Evolutionary conservation across 495 filamentous ascomycete species (phyloP).

Genomic region (Aspergillus haitiensis): DNA sequence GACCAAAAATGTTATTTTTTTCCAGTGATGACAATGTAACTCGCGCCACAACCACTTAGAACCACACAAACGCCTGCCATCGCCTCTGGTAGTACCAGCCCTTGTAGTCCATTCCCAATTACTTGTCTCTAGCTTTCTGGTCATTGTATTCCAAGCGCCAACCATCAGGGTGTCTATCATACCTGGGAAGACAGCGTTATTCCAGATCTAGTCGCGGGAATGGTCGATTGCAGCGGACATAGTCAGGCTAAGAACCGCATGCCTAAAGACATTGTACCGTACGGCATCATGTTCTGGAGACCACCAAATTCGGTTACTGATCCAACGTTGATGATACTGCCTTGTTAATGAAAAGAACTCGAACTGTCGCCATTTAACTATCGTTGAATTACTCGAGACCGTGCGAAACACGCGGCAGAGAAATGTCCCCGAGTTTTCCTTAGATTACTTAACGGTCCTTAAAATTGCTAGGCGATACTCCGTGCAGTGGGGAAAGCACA

Average conservation of each 20-base stretch:
- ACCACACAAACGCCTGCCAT: conserved; percentile 3
- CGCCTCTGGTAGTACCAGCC: not conserved
- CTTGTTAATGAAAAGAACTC: too few species aligned
- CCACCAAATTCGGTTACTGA: not conserved
- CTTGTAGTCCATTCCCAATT: not conserved
- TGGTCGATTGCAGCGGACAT: conserved; percentile 3
- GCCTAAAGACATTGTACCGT: not conserved
- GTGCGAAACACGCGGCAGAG: too few species aligned
- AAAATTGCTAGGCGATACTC: conserved; percentile 38
- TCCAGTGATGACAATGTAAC: too few species aligned
- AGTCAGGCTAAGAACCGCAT: not conserved
- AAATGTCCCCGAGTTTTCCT: conserved; percentile 33
- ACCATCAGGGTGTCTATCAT: not conserved
- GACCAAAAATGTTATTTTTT: too few species aligned
- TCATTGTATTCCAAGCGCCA: not conserved
- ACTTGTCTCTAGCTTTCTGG: not conserved
- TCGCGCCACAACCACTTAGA: not conserved
- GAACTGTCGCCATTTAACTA: too few species aligned
- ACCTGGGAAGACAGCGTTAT: conserved; percentile 4
- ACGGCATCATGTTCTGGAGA: not conserved
- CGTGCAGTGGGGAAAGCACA: conserved; percentile 30
- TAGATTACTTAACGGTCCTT: conserved; percentile 42
- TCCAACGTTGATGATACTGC: conserved; percentile 4
- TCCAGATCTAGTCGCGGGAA: not conserved
- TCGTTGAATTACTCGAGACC: too few species aligned